Percentiles rank a stretch among this genome's conserved stretches.
Conservation (phyloP, 495 filamentous ascomycete genomes). For the Tuber brumale region DNA sequence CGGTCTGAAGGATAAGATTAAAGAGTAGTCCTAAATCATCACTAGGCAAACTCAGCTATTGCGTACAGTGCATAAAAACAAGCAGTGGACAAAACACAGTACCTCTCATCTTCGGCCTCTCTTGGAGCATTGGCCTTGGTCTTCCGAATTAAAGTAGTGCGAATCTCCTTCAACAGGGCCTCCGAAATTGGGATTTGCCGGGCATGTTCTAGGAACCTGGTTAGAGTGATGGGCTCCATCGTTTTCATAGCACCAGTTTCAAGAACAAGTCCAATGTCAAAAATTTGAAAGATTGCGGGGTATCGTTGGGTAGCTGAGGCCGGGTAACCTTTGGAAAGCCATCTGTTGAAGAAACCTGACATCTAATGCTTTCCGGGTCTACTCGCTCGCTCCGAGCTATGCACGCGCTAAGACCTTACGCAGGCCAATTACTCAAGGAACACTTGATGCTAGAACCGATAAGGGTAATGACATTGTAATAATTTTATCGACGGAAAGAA, state of each 20-base stretch:
- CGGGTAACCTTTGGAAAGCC: not conserved
- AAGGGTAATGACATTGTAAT: no score
- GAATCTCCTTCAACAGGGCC: slow-evolving; percentile 9
- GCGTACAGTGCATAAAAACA: not conserved
- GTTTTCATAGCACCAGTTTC: not conserved
- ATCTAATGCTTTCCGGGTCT: not conserved
- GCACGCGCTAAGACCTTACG: not conserved
- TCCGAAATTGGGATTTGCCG: slow-evolving; percentile 3
- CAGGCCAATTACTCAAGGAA: not conserved
- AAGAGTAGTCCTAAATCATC: slow-evolving; percentile 18
- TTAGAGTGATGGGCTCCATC: slow-evolving; percentile 1
- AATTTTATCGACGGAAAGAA: no score
- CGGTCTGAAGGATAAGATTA: slow-evolving; percentile 25
- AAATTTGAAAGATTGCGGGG: not conserved
- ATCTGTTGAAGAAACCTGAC: not conserved
- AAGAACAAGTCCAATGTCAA: not conserved
- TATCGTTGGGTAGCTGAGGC: not conserved
- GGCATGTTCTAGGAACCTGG: not conserved
- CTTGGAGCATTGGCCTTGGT: not conserved
- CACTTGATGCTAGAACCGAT: no score
- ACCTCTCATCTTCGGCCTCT: slow-evolving; percentile 7
- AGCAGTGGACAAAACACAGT: not conserved
- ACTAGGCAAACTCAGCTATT: not conserved
- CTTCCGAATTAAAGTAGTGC: slow-evolving; percentile 15
- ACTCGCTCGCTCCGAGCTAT: not conserved